Evolutionary conservation across 2,329 filamentous ascomycete genomes (phyloP).

Genomic region (Tolypocladium guangdongense): DNA sequence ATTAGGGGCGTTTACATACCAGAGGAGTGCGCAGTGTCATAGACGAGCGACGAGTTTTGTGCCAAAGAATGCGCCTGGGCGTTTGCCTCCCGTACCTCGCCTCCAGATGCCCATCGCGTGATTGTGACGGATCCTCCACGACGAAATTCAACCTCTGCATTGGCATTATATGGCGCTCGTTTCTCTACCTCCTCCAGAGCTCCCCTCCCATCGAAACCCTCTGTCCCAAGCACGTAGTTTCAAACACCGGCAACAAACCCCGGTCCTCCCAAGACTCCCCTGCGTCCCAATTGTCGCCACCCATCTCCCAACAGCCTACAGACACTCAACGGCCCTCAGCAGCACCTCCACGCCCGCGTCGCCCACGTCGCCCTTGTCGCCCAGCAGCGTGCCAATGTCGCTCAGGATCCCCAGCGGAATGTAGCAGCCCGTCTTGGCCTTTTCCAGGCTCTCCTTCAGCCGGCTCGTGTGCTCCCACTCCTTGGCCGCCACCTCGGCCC

Average conservation of each 20-base stretch:
- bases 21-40: neutral
- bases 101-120: neutral
- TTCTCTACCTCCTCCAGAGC: neutral
- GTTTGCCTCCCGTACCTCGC: neutral
- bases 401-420: conserved; percentile 80
- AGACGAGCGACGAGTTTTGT: neutral
- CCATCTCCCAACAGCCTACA: conserved; percentile 23
- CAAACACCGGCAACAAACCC: neutral
- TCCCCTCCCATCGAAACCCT: neutral
- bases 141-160: neutral
- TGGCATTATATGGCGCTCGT: neutral
- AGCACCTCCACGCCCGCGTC: conserved; percentile 48
- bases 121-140: neutral
- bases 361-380: conserved; percentile 39
- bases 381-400: conserved; percentile 70
- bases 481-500: conserved; percentile 76
- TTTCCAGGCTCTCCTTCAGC: conserved; percentile 78
- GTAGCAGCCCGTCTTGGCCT: conserved; percentile 66
- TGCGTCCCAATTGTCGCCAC: neutral
- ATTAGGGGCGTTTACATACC: neutral
- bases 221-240: neutral
- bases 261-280: neutral
- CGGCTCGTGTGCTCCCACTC: conserved; percentile 94
- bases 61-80: neutral
- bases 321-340: conserved; percentile 45